Evolutionary conservation across 805 yeast genomes (phyloP), one percentile per base, ranked within the genome.

Genomic region (Candida loeiensis): DNA sequence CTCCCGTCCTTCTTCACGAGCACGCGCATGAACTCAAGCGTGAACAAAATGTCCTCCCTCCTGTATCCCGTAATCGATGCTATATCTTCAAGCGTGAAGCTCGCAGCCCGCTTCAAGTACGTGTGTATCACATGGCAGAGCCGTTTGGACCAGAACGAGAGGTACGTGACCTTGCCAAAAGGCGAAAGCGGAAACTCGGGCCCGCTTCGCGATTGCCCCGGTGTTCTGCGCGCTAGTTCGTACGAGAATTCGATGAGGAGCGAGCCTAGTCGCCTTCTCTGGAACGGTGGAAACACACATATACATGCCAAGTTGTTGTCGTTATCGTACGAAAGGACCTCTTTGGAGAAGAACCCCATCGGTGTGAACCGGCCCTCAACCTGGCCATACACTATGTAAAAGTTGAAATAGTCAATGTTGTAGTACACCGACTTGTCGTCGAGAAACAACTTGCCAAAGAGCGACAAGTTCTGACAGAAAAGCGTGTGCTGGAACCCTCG

Each of bases 291-390:
- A 45, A 93, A 85, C 3, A 88, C 79, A 48, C 93, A 71, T 9
- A 93, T 85, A 55, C 98, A 93, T 0, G 97, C 96, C 27, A 93
- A 66, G 55, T 91, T 93, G 39, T 61, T 65, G 58, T 90, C 86
- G 37, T 78, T 73, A 39, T 85, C 91, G 74, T 80, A 79, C 0
- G 96, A 81, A 0, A 84, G 65, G 32, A 83, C 64, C 54, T 93
- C 99, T 50, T 86, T 85, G 11, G 97, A 89, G 54, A 88, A 93
- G 56, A 88, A 93, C 1, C 97, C 99, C 82, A 90, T 81, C 2
- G 91, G 90, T 38, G 64, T 57, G 39, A 44, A 60, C 17, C 34
- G 45, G 17, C 26, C 53, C 1, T 56, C 54, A 18, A 68, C 66
- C 2, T 59, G 59, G 18, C 85, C 82, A 55, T 82, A 86, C 2